Base-by-base conservation (phyloP, 805 yeast genomes). In the Sugiyamaella floridensis region DNA sequence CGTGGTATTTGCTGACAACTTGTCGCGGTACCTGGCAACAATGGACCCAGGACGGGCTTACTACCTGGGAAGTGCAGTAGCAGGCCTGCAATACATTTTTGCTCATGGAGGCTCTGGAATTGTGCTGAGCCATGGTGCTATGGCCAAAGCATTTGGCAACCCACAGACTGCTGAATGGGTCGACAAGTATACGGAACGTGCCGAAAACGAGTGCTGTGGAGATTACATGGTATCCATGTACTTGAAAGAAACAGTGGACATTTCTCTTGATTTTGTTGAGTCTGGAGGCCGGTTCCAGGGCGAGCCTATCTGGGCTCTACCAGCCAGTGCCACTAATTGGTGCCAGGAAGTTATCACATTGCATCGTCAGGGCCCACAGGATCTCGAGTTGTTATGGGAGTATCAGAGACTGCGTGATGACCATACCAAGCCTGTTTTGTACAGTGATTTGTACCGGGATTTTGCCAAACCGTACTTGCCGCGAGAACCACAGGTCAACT, bases 81-180 rank as follows among this genome's bases (percentile, higher is more conserved):
- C 49, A 2, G 62, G 55, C 22, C 56, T 53, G 34, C 45, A 55
- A 8, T 47, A 55, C 28, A 22, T 55, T 26, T 70, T 69, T 53
- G 73, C 71, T 9, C 71, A 69, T 51, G 73, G 72, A 8, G 72
- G 71, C 5, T 61, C 71, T 0, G 72, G 71, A 4, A 62, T 67
- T 8, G 61, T 69, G 1, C 50, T 68, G 20, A 65, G 70, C 14
- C 57, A 59, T 3, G 67, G 61, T 2, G 63, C 70, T 4, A 57
- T 67, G 59, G 51, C 55, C 15, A 43, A 47, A 20, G 56, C 64
- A 22, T 64, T 64, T 47, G 66, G 60, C 14, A 28, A 49, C 1
- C 51, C 48, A 12, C 19, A 58, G 11, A 53, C 54, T n/a, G 32
- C 47, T 43, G 15, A 50, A 42, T 32, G 50, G 42, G 55, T 54